A percentile compares a stretch with the other conserved stretches of the same genome.
Conservation (phyloP, 2,329 filamentous ascomycete species). For the Sclerotinia glacialis region DNA sequence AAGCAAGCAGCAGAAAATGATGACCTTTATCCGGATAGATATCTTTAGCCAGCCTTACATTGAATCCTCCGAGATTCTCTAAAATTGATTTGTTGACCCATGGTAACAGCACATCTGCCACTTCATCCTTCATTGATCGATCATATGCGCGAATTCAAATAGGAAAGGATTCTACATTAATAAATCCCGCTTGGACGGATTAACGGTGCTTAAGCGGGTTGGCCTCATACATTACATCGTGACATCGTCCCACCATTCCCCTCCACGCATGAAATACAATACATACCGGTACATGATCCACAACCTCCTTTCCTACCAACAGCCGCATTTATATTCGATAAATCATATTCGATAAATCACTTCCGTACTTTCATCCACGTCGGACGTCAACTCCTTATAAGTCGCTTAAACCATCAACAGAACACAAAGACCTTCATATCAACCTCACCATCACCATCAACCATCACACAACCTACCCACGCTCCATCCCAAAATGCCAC, state of each 20-base stretch:
- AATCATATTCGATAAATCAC: neutral
- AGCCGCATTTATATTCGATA: neutral
- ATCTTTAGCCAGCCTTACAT: neutral
- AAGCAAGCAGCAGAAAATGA: neutral
- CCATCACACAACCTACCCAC: neutral
- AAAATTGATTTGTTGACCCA: neutral
- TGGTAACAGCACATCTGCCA: constrained; percentile 11
- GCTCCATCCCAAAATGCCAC: constrained; percentile 16
- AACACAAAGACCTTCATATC: neutral
- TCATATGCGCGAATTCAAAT: neutral
- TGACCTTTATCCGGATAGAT: neutral
- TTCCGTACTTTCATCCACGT: neutral
- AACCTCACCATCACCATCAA: neutral
- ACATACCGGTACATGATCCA: too few relatives aligned
- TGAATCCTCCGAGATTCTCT: neutral
- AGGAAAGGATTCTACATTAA: neutral
- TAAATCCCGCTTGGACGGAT: constrained; percentile 5
- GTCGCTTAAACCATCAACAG: neutral
- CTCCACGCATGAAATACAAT: constrained; percentile 1
- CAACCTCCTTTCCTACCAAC: constrained; percentile 2
- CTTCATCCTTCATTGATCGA: too few relatives aligned
- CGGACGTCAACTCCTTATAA: neutral
- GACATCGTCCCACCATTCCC: neutral
- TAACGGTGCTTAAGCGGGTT: constrained; percentile 2
- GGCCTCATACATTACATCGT: neutral